Percentiles rank a stretch among this genome's conserved stretches.
These are phyloP conservation scores for Xanthoconium stramineum DNA, from an alignment of 768 basidiomycete genomes.

Conservation along the genomic window DNA sequence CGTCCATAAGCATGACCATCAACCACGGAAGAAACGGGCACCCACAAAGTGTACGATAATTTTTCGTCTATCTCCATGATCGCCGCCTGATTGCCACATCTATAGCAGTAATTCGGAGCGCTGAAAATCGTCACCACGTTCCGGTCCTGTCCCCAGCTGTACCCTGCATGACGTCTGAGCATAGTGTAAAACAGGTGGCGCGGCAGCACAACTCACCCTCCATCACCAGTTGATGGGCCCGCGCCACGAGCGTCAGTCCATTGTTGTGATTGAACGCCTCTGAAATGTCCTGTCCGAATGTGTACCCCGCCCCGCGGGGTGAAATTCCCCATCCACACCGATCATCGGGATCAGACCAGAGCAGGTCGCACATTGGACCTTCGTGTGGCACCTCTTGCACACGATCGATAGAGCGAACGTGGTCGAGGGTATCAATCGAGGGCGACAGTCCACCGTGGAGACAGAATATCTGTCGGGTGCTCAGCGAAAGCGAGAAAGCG, in stretches of 20 bases:
- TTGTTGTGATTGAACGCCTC: constrained; percentile 99
- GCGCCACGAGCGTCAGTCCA: constrained; percentile 90
- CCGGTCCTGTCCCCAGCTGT: constrained; percentile 98
- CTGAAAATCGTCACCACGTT: constrained; percentile 99
- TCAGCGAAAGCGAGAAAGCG: constrained; percentile 8
- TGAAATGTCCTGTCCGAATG: constrained; percentile 98
- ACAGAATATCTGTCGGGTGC: constrained; percentile 82
- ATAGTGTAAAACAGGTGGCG: not conserved
- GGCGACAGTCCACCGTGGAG: constrained; percentile 96
- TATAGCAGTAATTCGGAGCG: constrained; percentile 99
- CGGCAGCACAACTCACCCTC: constrained; percentile 60
- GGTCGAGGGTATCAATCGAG: constrained; percentile 99
- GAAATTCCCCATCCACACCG: constrained; percentile 99
- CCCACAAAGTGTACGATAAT: constrained; percentile 89
- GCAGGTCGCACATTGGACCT: constrained; percentile 98
- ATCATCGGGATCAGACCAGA: constrained; percentile 99
- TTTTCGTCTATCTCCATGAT: constrained; percentile 99
- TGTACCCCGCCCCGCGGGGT: constrained; percentile 97
- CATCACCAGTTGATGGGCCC: constrained; percentile 95
- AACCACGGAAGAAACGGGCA: constrained; percentile 18
- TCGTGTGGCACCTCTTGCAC: constrained; percentile 99
- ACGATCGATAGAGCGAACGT: constrained; percentile 97
- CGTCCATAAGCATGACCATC: constrained; percentile 1
- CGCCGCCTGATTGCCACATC: constrained; percentile 98
- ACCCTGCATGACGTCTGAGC: constrained; percentile 43